Evolutionary conservation across 2,329 filamentous ascomycete species (phyloP).

Genomic region (Diaporthe aspalathi): DNA sequence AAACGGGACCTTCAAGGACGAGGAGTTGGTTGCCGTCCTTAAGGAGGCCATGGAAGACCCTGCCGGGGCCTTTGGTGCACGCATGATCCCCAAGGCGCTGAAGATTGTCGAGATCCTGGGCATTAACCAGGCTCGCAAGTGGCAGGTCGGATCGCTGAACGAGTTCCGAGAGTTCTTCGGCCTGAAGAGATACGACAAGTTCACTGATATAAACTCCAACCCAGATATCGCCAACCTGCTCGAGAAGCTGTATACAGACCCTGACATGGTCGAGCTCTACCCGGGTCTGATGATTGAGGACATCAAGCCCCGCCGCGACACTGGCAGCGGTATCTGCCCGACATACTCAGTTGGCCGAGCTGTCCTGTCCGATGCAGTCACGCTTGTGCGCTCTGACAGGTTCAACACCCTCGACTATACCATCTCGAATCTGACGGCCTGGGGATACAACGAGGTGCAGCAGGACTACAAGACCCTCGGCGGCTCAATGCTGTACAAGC

Average conservation of each 20-base stretch:
- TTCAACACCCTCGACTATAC: conserved; percentile 74
- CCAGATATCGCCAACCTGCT: conserved; percentile 66
- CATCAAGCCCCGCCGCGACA: conserved; percentile 12
- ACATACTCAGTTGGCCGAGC: conserved; percentile 47
- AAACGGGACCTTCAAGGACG: conserved; percentile 66
- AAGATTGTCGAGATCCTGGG: conserved; percentile 72
- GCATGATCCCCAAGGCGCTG: conserved; percentile 68
- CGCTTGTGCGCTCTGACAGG: conserved; percentile 71
- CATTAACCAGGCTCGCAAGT: conserved; percentile 70
- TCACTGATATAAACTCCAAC: conserved; percentile 69
- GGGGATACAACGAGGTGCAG: conserved; percentile 57
- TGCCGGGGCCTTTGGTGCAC: conserved; percentile 69
- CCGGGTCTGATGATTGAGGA: conserved; percentile 67
- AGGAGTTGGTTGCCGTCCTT: conserved; percentile 67
- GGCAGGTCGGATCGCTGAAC: conserved; percentile 71
- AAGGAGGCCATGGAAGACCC: conserved; percentile 70
- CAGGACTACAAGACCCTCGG: conserved; percentile 28
- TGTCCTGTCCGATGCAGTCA: conserved; percentile 71
- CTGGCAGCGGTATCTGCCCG: conserved; percentile 29
- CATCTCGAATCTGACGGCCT: conserved; percentile 72
- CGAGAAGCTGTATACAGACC: conserved; percentile 70
- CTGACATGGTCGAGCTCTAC: conserved; percentile 77
- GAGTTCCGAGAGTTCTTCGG: conserved; percentile 74
- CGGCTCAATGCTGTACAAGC: conserved; percentile 34
- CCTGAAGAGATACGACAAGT: conserved; percentile 65